phyloP scores from a whole-genome alignment of 2,329 filamentous ascomycete species.

The Penicillium sp. region DNA sequence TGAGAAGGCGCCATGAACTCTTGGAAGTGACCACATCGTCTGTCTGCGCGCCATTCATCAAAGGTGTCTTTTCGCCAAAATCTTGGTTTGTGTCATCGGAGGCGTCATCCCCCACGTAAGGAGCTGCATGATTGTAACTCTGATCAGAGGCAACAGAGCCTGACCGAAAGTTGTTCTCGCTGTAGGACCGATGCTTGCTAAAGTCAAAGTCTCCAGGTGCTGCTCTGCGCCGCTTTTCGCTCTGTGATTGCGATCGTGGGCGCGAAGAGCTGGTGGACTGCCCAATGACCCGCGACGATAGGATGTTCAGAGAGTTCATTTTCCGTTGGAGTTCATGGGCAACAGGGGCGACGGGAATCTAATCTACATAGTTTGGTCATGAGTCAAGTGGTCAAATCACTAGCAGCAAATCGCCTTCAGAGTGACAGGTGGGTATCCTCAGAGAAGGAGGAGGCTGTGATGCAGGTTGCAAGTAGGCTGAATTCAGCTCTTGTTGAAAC shows the following conservation, averaged over 20 bases:
- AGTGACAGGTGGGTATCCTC: constrained; percentile 4
- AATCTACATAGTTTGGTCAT: constrained; percentile 12
- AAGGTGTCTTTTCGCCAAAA: constrained; percentile 62
- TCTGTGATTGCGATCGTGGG: constrained; percentile 50
- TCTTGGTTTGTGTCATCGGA: constrained; percentile 33
- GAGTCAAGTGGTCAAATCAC: constrained; percentile 16
- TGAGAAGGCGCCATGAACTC: constrained; percentile 48
- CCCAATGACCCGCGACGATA: constrained; percentile 74
- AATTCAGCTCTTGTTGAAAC: constrained; percentile 15
- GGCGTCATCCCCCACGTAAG: constrained; percentile 25
- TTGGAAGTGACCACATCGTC: constrained; percentile 31
- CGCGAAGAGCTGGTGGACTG: constrained; percentile 49
- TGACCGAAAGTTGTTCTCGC: constrained; percentile 35
- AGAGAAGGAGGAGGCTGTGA: constrained; percentile 10
- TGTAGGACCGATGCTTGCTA: constrained; percentile 39
- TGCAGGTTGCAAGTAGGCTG: constrained; percentile 15
- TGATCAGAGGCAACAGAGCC: constrained; percentile 24
- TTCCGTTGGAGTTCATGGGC: constrained; percentile 51
- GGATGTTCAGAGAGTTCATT: constrained; percentile 97
- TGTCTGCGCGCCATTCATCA: constrained; percentile 48
- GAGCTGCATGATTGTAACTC: constrained; percentile 21
- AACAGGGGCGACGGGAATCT: constrained; percentile 33
- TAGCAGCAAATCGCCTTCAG: constrained; percentile 9
- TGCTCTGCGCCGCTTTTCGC: constrained; percentile 36
- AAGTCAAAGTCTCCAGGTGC: constrained; percentile 31